Evolutionary conservation across 805 yeast species (phyloP).

Genomic region (Schizosaccharomyces pombe): DNA sequence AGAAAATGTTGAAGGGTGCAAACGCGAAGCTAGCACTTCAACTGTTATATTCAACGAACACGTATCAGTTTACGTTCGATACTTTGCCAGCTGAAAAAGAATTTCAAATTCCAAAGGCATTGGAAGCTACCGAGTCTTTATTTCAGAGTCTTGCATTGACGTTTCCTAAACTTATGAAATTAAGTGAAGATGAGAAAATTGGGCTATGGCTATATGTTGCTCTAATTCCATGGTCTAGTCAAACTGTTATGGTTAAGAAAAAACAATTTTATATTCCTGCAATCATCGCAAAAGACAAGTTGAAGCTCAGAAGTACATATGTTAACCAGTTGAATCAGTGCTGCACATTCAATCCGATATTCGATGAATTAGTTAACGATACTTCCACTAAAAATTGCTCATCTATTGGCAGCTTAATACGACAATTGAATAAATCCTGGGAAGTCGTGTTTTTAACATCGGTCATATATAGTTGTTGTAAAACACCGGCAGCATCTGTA

Average conservation of each 20-base stretch:
- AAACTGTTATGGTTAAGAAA: background rate
- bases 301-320: background rate
- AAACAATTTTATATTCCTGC: background rate
- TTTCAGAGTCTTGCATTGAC: slow-evolving; percentile 5
- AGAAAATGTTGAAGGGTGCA: slow-evolving; percentile 39
- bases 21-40: slow-evolving; percentile 9
- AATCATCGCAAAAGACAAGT: background rate
- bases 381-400: background rate
- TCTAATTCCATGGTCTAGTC: background rate
- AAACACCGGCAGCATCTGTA: slow-evolving; percentile 6
- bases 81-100: slow-evolving; percentile 9
- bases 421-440: slow-evolving; percentile 29
- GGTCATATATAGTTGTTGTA: slow-evolving; percentile 10
- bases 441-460: slow-evolving; percentile 20
- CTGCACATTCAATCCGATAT: background rate
- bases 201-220: background rate
- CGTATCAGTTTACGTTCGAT: slow-evolving; percentile 8
- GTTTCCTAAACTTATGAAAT: too few species aligned
- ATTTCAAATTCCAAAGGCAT: slow-evolving; percentile 7
- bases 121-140: slow-evolving; percentile 5
- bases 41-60: slow-evolving; percentile 8
- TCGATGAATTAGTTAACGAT: background rate
- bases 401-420: background rate
- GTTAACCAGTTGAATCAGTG: background rate
- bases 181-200: background rate